Conservation (phyloP, 495 filamentous ascomycete species). For the Penicillium diatomitis region DNA sequence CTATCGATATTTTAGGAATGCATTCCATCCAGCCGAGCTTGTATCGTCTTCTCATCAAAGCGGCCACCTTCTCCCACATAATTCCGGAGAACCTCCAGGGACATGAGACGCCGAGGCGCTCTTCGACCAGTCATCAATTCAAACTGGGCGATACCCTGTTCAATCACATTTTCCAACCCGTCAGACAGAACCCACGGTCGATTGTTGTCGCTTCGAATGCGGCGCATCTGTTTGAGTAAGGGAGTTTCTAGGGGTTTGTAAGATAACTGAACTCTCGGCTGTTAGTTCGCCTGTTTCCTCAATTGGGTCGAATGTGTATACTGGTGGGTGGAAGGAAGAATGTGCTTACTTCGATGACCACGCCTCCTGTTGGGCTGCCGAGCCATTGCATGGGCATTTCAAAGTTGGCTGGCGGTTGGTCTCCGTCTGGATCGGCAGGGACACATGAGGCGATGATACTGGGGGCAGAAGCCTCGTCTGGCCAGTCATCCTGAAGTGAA, state of each 20-base stretch:
- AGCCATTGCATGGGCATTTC: conserved; percentile 69
- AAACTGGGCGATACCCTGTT: conserved; percentile 78
- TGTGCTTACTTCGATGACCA: conserved; percentile 57
- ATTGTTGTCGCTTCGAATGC: conserved; percentile 47
- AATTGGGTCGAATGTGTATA: too few relatives aligned
- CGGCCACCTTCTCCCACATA: conserved; percentile 33
- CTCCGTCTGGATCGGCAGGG: conserved; percentile 54
- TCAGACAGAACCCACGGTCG: conserved; percentile 71
- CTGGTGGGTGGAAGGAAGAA: not conserved
- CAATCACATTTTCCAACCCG: conserved; percentile 66
- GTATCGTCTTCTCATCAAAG: conserved; percentile 38
- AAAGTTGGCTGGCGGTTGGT: conserved; percentile 60
- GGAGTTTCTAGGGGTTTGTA: conserved; percentile 69
- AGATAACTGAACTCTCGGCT: conserved; percentile 40
- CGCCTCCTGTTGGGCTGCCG: conserved; percentile 65
- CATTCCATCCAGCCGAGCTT: conserved; percentile 29
- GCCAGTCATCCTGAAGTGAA: conserved; percentile 56
- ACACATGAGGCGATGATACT: conserved; percentile 74
- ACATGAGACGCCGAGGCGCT: conserved; percentile 68
- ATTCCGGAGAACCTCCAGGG: conserved; percentile 51
- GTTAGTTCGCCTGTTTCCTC: too few relatives aligned
- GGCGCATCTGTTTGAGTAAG: conserved; percentile 54
- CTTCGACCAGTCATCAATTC: conserved; percentile 77
- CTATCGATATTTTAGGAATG: conserved; percentile 3
- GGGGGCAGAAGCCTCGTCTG: conserved; percentile 49